Base-by-base conservation (phyloP, 106 monocot genomes). In the Phalaenopsis aphrodite region DNA sequence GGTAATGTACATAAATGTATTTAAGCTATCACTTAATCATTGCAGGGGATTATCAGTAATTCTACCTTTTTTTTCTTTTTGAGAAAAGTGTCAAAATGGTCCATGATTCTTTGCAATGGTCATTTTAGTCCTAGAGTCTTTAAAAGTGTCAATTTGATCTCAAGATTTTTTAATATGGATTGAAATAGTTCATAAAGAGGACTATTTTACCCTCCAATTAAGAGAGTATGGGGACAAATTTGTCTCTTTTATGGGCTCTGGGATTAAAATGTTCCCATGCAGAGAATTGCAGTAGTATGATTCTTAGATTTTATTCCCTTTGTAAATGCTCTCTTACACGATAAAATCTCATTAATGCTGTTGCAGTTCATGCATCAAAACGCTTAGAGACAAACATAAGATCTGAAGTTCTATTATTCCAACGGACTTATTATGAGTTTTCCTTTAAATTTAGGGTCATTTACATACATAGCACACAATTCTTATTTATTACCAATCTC, bases 1-100 rank as follows among this genome's bases (percentile, higher is more conserved):
- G 97, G 97, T 97, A 87, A 68, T 65, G 6, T 79, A 68, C 9
- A 74, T 3, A 42, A 43, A 42, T 18, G 18, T 74, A 3, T 74
- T 18, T 43, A 4, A 74, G 74, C 69, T 69, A 30, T 14, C 15
- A 18, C 18, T 61, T 38, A 38, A 69, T 14, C 36, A 69, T 69
- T 69, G 14, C 69, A 69, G 38, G 38, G 39, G 9, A 39, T 39
- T 69, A 39, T 6, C 0, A 38, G 69, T 69, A 36, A 69, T 69
- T 69, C 8, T 8, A 24, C 15, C 38, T 15, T 69, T 69, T 39
- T 52, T 52, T 52, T 2, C 5, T 30, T 30, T 30, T 30, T 30
- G 30, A 30, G 30, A 30, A 30, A 30, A 30, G 30, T 6, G 24
- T 2, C 8, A 39, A 69, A 39, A 69, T 69, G 36, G 14, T 69